Evolutionary conservation across 768 basidiomycete species (phyloP).

Genomic region (Auriscalpium microsporum): DNA sequence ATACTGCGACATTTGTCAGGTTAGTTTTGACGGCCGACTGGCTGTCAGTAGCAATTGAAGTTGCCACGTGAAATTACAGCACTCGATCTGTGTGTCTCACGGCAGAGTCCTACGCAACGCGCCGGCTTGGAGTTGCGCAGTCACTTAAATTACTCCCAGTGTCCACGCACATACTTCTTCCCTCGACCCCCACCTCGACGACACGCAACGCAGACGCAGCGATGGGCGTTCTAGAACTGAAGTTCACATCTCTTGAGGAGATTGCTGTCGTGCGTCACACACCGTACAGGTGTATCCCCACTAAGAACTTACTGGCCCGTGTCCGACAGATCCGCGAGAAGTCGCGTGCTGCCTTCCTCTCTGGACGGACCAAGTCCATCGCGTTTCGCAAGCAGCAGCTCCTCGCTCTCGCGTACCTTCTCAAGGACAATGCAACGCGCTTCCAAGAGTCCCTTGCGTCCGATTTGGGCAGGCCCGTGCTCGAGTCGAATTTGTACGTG

Average conservation of each 20-base stretch:
- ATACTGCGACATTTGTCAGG: too few relatives aligned
- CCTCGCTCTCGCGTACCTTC: conserved; percentile 60
- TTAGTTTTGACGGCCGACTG: too few relatives aligned
- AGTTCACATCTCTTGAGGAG: conserved; percentile 16
- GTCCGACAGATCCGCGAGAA: conserved; percentile 44
- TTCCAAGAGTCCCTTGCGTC: conserved; percentile 48
- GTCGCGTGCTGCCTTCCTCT: conserved; percentile 48
- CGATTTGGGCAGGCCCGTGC: conserved; percentile 56
- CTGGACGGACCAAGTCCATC: conserved; percentile 60
- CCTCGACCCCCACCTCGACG: too few relatives aligned
- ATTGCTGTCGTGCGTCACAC: conserved; percentile 16
- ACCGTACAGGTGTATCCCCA: neutral
- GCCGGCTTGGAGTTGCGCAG: too few relatives aligned
- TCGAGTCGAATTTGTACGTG: conserved; percentile 49
- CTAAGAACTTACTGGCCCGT: neutral
- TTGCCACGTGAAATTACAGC: too few relatives aligned
- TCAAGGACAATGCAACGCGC: conserved; percentile 61
- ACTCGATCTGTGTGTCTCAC: too few relatives aligned
- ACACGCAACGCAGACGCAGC: too few relatives aligned
- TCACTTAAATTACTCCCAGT: too few relatives aligned
- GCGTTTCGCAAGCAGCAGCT: conserved; percentile 69
- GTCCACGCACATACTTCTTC: too few relatives aligned
- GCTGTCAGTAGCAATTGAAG: too few relatives aligned
- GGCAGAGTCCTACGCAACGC: too few relatives aligned
- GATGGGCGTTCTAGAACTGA: too few relatives aligned